Evolutionary conservation across 257 asterid species (phyloP).

Genomic region (Leonotis leonurus): DNA sequence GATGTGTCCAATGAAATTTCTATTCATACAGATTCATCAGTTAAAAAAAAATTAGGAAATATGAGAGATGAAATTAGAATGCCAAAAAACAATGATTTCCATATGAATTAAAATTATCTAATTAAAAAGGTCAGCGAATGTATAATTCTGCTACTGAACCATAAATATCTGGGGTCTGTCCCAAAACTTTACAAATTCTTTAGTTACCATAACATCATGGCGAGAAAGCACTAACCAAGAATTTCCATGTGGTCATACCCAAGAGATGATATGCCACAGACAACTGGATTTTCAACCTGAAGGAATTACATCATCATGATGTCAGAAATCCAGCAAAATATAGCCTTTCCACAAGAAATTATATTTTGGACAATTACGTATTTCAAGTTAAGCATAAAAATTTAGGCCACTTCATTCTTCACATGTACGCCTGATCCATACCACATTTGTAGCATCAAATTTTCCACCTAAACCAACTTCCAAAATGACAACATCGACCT

Average conservation of each 20-base stretch:
- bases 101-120: neutral
- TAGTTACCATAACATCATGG: slow-evolving; percentile 27
- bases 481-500: slow-evolving; percentile 94
- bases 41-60: too few species aligned
- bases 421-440: slow-evolving; percentile 28
- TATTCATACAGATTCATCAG: neutral
- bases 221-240: slow-evolving; percentile 80
- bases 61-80: too few species aligned
- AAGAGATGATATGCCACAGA: slow-evolving; percentile 85
- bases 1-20: neutral
- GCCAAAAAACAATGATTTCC: neutral
- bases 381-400: neutral
- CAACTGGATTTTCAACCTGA: slow-evolving; percentile 78
- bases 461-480: slow-evolving; percentile 98
- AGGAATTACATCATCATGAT: slow-evolving; percentile 20
- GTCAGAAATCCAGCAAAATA: slow-evolving; percentile 19
- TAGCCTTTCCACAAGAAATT: neutral
- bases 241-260: slow-evolving; percentile 97
- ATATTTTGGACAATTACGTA: slow-evolving; percentile 9
- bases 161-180: neutral
- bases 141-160: neutral
- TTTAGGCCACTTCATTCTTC: neutral
- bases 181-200: slow-evolving; percentile 12
- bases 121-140: neutral
- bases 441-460: slow-evolving; percentile 97